Percentiles rank a stretch among this genome's conserved stretches.
These are phyloP conservation scores for Achaetomiella virescens DNA, from an alignment of 495 filamentous ascomycete genomes.

Conservation along the genomic window DNA sequence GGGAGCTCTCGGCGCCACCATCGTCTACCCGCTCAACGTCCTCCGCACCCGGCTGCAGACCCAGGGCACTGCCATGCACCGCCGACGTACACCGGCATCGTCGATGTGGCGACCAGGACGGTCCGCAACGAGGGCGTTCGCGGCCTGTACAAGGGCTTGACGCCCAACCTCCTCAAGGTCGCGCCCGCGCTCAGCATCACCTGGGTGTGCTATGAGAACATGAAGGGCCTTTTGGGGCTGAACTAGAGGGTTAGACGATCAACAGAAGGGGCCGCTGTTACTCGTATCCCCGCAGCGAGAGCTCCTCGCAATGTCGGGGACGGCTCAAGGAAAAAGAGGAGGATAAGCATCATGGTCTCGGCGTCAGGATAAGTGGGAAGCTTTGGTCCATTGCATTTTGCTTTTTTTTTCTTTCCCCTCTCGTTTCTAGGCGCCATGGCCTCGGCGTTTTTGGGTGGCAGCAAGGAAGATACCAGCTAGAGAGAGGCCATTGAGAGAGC, in stretches of 20 bases:
- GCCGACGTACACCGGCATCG: slow-evolving; percentile 78
- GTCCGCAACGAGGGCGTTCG: slow-evolving; percentile 73
- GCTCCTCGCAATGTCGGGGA: neutral
- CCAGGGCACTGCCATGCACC: slow-evolving; percentile 88
- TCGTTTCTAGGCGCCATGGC: neutral
- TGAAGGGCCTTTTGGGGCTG: slow-evolving; percentile 71
- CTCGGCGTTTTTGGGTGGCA: slow-evolving; percentile 14
- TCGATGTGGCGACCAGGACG: slow-evolving; percentile 79
- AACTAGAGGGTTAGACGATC: slow-evolving; percentile 22
- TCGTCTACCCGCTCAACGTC: slow-evolving; percentile 93
- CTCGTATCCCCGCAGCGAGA: neutral
- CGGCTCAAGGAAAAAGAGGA: neutral
- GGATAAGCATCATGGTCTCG: slow-evolving; percentile 18
- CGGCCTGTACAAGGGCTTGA: slow-evolving; percentile 90
- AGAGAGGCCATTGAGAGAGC: slow-evolving; percentile 1
- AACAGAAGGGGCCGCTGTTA: neutral
- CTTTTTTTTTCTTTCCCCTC: neutral
- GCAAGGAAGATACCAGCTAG: slow-evolving; percentile 17
- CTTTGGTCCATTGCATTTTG: slow-evolving; percentile 7
- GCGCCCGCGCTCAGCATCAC: slow-evolving; percentile 95
- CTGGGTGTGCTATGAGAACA: slow-evolving; percentile 96
- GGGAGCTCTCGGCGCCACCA: slow-evolving; percentile 85
- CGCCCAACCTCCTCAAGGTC: slow-evolving; percentile 94
- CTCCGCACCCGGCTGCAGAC: slow-evolving; percentile 90
- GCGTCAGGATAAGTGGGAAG: slow-evolving; percentile 16